Percentiles rank a stretch among this genome's conserved stretches.
phyloP scores from a whole-genome alignment of 495 filamentous ascomycete species.

The Xylaria bambusicola region DNA sequence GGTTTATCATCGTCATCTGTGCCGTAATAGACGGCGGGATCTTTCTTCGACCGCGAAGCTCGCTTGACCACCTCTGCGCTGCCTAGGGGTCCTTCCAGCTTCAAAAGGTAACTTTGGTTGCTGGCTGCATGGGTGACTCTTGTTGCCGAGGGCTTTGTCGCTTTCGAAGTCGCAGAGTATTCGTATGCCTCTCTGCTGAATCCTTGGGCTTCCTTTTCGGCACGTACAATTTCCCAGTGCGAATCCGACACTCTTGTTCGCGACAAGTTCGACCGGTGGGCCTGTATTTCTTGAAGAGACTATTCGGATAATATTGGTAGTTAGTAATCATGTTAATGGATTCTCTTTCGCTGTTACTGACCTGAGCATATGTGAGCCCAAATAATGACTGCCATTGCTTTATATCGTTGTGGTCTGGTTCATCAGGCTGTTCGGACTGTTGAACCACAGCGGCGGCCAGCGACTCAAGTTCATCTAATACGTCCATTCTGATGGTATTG shows the following conservation, averaged over 20 bases:
- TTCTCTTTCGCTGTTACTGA: no score
- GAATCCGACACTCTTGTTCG: neutral
- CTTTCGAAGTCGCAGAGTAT: neutral
- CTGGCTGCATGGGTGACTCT: no score
- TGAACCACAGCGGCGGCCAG: no score
- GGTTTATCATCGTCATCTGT: neutral
- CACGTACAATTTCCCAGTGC: neutral
- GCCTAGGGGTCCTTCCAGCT: neutral
- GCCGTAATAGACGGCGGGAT: neutral
- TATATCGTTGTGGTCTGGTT: no score
- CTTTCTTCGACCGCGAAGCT: neutral
- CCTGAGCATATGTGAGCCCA: no score
- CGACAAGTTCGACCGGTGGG: neutral
- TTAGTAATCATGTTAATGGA: no score
- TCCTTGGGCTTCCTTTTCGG: neutral
- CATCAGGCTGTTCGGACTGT: no score
- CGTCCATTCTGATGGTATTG: no score
- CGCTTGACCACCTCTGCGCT: neutral
- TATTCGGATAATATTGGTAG: no score
- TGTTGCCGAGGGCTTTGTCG: neutral
- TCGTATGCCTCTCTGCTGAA: conserved; percentile 4
- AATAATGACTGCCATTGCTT: no score
- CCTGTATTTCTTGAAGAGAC: no score
- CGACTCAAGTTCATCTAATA: no score
- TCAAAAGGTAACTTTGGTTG: neutral